A percentile compares a stretch with the other conserved stretches of the same genome.
phyloP scores from a whole-genome alignment of 331 rosid genomes.

The Cydonia oblonga region DNA sequence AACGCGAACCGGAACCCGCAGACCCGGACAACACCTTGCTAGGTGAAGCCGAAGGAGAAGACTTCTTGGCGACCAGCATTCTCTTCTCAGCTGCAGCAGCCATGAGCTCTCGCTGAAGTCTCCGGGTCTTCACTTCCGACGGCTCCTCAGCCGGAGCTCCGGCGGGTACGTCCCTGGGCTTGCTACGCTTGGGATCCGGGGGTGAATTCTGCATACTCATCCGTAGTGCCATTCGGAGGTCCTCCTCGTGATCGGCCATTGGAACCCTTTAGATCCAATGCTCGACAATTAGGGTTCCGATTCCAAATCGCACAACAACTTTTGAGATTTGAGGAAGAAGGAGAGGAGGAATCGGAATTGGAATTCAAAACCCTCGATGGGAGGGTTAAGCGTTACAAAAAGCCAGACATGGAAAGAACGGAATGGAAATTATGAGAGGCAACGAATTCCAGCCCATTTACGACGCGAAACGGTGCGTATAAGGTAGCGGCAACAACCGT shows the following conservation, averaged over 20 bases:
- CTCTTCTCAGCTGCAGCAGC: constrained; percentile 97
- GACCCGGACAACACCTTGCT: not conserved
- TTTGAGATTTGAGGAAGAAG: not conserved
- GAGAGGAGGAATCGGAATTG: not conserved
- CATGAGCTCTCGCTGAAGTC: constrained; percentile 78
- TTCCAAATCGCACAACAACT: not conserved
- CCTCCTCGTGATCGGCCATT: constrained; percentile 95
- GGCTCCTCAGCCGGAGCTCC: constrained; percentile 48
- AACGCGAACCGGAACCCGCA: not conserved
- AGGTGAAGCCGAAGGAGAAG: not conserved
- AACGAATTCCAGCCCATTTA: not conserved
- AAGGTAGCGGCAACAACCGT: not conserved
- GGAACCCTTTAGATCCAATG: constrained; percentile 31
- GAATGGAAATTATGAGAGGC: not conserved
- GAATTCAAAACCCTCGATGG: not conserved
- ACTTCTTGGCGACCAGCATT: constrained; percentile 25
- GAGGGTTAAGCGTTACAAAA: not conserved
- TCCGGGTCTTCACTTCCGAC: constrained; percentile 50
- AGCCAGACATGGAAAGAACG: not conserved
- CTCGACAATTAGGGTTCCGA: constrained; percentile 36
- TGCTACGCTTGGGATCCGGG: constrained; percentile 90
- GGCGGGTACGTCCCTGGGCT: constrained; percentile 48
- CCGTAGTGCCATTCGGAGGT: constrained; percentile 68
- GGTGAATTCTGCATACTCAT: constrained; percentile 82
- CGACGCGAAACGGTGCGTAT: not conserved